Evolutionary conservation across 768 basidiomycete genomes (phyloP), one percentile per base, ranked within the genome.

Genomic region (Cyclocybe aegerita): DNA sequence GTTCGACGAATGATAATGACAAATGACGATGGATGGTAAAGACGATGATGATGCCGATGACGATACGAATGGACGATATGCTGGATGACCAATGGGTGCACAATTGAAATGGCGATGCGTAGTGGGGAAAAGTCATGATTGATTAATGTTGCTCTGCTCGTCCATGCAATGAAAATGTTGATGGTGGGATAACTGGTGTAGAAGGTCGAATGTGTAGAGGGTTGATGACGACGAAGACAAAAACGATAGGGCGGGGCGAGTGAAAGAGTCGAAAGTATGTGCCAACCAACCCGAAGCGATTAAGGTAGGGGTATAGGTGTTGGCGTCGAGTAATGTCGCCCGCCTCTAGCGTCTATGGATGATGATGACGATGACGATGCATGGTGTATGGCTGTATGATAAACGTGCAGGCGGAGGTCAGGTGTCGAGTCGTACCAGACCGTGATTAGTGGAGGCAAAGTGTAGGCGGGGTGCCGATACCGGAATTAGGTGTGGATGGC

Each of bases 301-400:
- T 52, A 56, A 54, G 46, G 46, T 55, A 54, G 39, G 49, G 48
- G 53, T 23, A 23, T 23, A 23, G 23, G 23, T 23, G 23, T 43
- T 55, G 59, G 52, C 54, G 50, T 57, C 52, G 53, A 38, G 48
- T 39, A 15, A 31, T 16, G 23, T 50, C 54, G 56, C 52, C 59
- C 54, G 54, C 56, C 54, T 60, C 59, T 59, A 58, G 48, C 48
- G 44, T 58, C 54, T 59, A 53, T 59, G 58, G 54, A 46, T 46
- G 52, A 52, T 50, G 53, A 49, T 46, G 39, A 48, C 43, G 44
- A 9, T 49, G 45, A 50, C 23, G 23, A 23, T 23, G 23, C 23
- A 23, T 23, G 23, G 23, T 53, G 54, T 44, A 53, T 40, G 52
- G 49, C 48, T 52, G 51, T 53, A 60, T 54, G 56, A 60, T 60